Conservation (phyloP, 2,329 filamentous ascomycete species). For the Claviceps sp. region DNA sequence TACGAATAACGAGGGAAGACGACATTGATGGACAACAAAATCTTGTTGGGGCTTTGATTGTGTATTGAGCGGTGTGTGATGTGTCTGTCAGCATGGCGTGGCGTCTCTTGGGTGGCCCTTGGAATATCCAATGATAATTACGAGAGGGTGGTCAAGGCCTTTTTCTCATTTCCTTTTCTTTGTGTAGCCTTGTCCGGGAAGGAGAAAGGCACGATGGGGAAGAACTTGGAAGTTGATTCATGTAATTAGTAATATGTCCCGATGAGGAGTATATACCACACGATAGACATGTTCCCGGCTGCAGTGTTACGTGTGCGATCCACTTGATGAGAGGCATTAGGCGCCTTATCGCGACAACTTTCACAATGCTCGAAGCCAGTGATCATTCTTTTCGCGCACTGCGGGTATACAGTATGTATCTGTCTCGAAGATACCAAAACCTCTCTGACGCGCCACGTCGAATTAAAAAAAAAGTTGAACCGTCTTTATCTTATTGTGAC, state of each 20-base stretch:
- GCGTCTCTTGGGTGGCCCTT: background rate
- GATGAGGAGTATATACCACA: background rate
- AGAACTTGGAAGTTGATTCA: background rate
- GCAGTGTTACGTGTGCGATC: background rate
- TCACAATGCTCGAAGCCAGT: too few species aligned
- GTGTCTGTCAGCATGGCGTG: constrained; percentile 2
- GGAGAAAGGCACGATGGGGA: too few species aligned
- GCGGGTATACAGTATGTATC: too few species aligned
- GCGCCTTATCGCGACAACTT: too few species aligned
- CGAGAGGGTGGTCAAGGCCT: background rate
- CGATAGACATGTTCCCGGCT: background rate
- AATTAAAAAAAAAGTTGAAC: too few species aligned
- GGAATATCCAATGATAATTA: background rate
- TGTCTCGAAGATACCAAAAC: too few species aligned
- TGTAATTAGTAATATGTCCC: background rate
- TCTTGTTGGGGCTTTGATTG: background rate
- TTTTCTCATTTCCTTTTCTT: background rate
- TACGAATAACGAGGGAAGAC: background rate
- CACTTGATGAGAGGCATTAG: background rate
- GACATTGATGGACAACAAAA: background rate
- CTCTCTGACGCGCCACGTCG: too few species aligned
- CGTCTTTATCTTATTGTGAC: too few species aligned
- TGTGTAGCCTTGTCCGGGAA: too few species aligned
- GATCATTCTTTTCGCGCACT: too few species aligned
- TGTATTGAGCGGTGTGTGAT: background rate